phyloP scores from a whole-genome alignment of 2,329 filamentous ascomycete species.

The Scedosporium boydii region DNA sequence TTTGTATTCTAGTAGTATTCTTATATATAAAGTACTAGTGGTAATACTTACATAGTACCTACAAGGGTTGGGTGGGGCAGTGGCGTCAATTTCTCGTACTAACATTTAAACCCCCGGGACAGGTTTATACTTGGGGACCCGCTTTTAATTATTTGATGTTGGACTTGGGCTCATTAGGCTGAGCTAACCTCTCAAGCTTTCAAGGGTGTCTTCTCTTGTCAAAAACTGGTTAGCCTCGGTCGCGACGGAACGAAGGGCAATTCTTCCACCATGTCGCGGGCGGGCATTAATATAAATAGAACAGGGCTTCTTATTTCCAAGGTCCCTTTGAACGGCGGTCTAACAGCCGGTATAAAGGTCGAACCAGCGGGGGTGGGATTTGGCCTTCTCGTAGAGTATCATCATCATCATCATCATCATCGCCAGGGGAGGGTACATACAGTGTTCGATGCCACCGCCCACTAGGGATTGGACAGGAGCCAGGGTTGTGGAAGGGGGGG shows the following conservation, averaged over 20 bases:
- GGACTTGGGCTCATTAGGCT: slow-evolving; percentile 2
- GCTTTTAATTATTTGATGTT: background rate
- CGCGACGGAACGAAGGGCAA: background rate
- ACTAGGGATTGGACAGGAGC: background rate
- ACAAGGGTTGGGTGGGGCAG: too few relatives aligned
- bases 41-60: too few relatives aligned
- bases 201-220: background rate
- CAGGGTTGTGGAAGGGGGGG: background rate
- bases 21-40: too few relatives aligned
- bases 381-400: too few relatives aligned
- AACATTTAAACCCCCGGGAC: too few relatives aligned
- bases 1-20: too few relatives aligned
- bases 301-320: background rate
- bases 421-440: too few relatives aligned
- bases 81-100: too few relatives aligned
- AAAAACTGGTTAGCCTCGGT: slow-evolving; percentile 1
- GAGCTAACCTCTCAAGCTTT: background rate
- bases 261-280: background rate
- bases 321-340: background rate
- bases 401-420: too few relatives aligned
- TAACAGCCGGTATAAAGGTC: background rate
- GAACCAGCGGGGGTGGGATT: background rate
- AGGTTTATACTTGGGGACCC: background rate
- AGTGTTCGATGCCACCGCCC: background rate
- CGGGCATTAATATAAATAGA: background rate